These are phyloP conservation scores for Trichophaea hybrida DNA, from an alignment of 2,329 filamentous ascomycete genomes.

Conservation along the genomic window DNA sequence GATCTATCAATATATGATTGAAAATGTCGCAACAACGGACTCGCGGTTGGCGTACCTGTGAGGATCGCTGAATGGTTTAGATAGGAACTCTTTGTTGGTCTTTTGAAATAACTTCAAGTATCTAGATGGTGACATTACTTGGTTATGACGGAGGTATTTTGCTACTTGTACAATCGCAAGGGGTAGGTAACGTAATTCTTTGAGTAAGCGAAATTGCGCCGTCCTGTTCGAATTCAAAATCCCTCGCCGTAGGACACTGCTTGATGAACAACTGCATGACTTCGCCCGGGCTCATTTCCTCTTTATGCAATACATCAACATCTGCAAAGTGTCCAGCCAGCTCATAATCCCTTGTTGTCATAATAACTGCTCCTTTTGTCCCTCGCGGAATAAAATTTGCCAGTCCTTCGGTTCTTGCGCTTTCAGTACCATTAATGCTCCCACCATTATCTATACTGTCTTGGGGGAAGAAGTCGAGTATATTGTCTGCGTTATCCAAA, in stretches of 20 bases:
- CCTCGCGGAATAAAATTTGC: neutral
- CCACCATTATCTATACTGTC: neutral
- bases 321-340: neutral
- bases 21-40: neutral
- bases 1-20: neutral
- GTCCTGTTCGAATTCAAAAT: too few species aligned
- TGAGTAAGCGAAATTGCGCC: neutral
- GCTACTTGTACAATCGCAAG: constrained; percentile 4
- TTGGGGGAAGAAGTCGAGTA: constrained; percentile 1
- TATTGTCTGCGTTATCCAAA: constrained; percentile 12
- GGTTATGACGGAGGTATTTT: neutral
- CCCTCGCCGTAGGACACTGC: neutral
- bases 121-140: neutral
- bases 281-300: neutral
- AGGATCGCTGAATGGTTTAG: neutral
- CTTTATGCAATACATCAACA: neutral
- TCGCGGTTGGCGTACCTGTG: neutral
- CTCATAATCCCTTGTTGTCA: constrained; percentile 8
- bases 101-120: neutral
- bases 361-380: neutral
- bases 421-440: neutral
- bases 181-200: constrained; percentile 7
- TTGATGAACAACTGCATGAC: neutral
- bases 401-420: neutral
- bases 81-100: neutral